Evolutionary conservation across 495 filamentous ascomycete species (phyloP).

Genomic region (Saxophila tyrrhenica): DNA sequence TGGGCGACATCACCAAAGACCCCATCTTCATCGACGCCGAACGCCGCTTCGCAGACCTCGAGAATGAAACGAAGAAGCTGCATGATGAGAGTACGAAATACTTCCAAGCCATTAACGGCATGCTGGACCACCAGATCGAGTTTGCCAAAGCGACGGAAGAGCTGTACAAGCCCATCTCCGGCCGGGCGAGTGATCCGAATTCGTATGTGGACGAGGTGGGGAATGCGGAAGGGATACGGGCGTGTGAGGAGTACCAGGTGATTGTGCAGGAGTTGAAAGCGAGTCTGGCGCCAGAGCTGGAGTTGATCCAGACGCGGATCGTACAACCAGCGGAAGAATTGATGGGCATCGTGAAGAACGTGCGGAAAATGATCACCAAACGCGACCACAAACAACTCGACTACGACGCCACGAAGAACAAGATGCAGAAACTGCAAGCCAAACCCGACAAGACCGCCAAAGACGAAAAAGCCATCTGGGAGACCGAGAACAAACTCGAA

Average conservation of each 20-base stretch:
- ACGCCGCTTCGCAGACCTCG: slow-evolving; percentile 84
- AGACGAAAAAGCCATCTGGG: slow-evolving; percentile 95
- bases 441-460: slow-evolving; percentile 95
- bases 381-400: slow-evolving; percentile 96
- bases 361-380: slow-evolving; percentile 79
- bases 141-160: slow-evolving; percentile 93
- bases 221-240: slow-evolving; percentile 86
- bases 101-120: slow-evolving; percentile 94
- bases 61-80: slow-evolving; percentile 86
- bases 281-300: slow-evolving; percentile 78
- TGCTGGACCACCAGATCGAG: slow-evolving; percentile 95
- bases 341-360: slow-evolving; percentile 86
- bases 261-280: slow-evolving; percentile 86
- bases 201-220: slow-evolving; percentile 59
- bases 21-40: slow-evolving; percentile 90
- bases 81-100: slow-evolving; percentile 94
- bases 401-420: slow-evolving; percentile 73
- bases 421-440: slow-evolving; percentile 87
- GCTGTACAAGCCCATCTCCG: slow-evolving; percentile 96
- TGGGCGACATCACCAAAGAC: slow-evolving; percentile 90
- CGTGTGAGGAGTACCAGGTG: slow-evolving; percentile 91
- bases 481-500: slow-evolving; percentile 86
- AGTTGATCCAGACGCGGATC: slow-evolving; percentile 91
- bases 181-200: slow-evolving; percentile 86
- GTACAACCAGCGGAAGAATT: slow-evolving; percentile 92